Base-by-base conservation (phyloP, 2,329 filamentous ascomycete species). In the Thielaviopsis cerberus region DNA sequence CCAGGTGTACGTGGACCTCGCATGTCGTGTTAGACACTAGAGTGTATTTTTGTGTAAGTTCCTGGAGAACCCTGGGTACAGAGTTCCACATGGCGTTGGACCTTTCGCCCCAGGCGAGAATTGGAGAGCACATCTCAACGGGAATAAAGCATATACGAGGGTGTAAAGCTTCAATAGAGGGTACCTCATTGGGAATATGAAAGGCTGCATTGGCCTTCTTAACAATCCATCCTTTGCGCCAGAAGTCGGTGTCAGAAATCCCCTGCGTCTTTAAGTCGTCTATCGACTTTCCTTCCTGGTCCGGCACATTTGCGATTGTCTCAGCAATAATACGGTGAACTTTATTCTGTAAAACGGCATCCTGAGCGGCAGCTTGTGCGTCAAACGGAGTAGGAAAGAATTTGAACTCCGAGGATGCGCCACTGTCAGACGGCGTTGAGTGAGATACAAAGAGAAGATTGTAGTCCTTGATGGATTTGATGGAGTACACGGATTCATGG, bases 151-250 rank as follows among this genome's bases (percentile, higher is more conserved):
- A 26, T 30, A 67, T 67, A n/a, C 64, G 63, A n/a, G 63, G 23
- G 13, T 62, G 62, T 2, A 27, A 23, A 20, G 15, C 8, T 22
- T 41, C 53, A 17, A 59, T 17, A 7, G 62, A 61, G 8, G 58
- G 61, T 34, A 69, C 65, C 8, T 63, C 61, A 3, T 64, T 62
- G 11, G 1, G 68, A 66, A 52, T 66, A 64, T 3, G 23, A 20
- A 48, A 53, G 11, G 69, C 69, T n/a, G 70, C 72, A 61, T 71
- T 71, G 41, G 70, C 67, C 57, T 68, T 69, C 59, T 73, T 72
- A 41, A 73, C 68, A 25, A 72, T 67, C 70, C 70, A 72, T 56
- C 67, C 64, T 1, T 66, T 64, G n/a, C 60, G 60, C 70, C 69
- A 72, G 56, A 65, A 70, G 23, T 69, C 64, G 20, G 63, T 62